A percentile compares a stretch with the other conserved stretches of the same genome.
Evolutionary conservation across 2,329 filamentous ascomycete species (phyloP).

Genomic region (Cordyceps pruinosa): DNA sequence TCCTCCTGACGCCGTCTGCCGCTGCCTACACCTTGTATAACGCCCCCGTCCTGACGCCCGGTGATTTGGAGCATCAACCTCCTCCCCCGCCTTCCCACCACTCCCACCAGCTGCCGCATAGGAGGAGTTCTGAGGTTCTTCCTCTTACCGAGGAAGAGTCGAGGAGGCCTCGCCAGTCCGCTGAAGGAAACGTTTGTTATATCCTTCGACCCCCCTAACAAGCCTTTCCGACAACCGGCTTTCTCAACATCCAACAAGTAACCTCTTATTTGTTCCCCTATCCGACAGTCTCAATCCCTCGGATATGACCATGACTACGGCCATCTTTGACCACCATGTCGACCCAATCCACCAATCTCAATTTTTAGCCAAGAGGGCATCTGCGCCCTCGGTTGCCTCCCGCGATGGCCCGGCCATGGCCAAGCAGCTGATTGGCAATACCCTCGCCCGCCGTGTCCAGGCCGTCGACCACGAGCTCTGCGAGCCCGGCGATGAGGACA

Average conservation of each 20-base stretch:
- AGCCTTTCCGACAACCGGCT: slow-evolving; percentile 31
- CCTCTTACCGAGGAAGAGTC: slow-evolving; percentile 99
- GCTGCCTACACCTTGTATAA: slow-evolving; percentile 42
- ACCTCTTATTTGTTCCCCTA: background rate
- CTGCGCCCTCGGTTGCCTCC: slow-evolving; percentile 31
- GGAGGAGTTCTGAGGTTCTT: slow-evolving; percentile 96
- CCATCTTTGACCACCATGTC: slow-evolving; percentile 47
- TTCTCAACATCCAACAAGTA: slow-evolving; percentile 12
- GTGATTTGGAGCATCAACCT: slow-evolving; percentile 40
- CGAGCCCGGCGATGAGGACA: slow-evolving; percentile 88
- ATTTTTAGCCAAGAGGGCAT: slow-evolving; percentile 39
- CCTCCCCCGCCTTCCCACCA: slow-evolving; percentile 50
- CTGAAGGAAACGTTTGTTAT: slow-evolving; percentile 84
- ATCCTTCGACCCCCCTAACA: slow-evolving; percentile 92
- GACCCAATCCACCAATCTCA: slow-evolving; percentile 43
- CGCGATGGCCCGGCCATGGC: slow-evolving; percentile 40
- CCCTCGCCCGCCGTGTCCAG: slow-evolving; percentile 78
- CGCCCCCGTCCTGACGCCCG: slow-evolving; percentile 41
- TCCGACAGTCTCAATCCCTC: slow-evolving; percentile 21
- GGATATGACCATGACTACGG: slow-evolving; percentile 62
- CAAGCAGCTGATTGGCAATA: slow-evolving; percentile 79
- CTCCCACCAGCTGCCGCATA: slow-evolving; percentile 97
- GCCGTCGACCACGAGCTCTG: slow-evolving; percentile 81
- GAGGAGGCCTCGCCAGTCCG: slow-evolving; percentile 94
- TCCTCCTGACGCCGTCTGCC: slow-evolving; percentile 43